Base-by-base conservation (phyloP, 2,329 filamentous ascomycete species). In the Davidsoniella virescens region DNA sequence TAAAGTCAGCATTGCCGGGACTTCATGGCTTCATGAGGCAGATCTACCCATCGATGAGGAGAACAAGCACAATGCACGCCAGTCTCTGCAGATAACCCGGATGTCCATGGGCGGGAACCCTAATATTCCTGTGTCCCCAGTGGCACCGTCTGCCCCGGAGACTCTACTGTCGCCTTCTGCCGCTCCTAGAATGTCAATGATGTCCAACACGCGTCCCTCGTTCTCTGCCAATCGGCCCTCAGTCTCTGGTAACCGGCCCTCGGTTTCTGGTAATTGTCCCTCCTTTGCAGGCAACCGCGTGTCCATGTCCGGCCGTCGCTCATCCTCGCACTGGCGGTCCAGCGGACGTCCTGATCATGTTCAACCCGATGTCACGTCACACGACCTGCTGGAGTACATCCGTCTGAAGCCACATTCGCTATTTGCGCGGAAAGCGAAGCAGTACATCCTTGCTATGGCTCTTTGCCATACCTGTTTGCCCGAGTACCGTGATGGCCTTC, bases 391-490 rank as follows among this genome's bases (percentile, higher is more conserved):
- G 18, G 77, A 80, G 26, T 93, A 87, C 56, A 81, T 95, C 41
- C 77, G 80, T 49, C 67, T 76, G 43, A 80, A 83, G 51, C 87
- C 88, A 0, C 73, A 84, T 54, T 85, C 87, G 0, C 61, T 78
- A 1, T 94, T 94, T 59, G 78, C 88, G 1, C 76, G 76, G 53
- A 87, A 85, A 59, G 84, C 82, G 1, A 82, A 81, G 54, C 79
- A 93, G 60, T 92, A 93, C 57, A 75, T 96, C 3, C 70, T 96
- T 3, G 83, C 82, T 0, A 74, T 95, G 58, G 86, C 88, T 0
- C 68, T 96, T 1, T 95, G 90, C 57, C 88, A 96, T 61, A 94
- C 87, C 1, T 94, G 87, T 60, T 69, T 94, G 20, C 88, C 90
- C 0, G 88, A 96, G 61, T 69, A 80, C 42, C 76, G 78, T 23